Evolutionary conservation across 2,329 filamentous ascomycete species (phyloP).

Genomic region (Trichoderma hamatum): DNA sequence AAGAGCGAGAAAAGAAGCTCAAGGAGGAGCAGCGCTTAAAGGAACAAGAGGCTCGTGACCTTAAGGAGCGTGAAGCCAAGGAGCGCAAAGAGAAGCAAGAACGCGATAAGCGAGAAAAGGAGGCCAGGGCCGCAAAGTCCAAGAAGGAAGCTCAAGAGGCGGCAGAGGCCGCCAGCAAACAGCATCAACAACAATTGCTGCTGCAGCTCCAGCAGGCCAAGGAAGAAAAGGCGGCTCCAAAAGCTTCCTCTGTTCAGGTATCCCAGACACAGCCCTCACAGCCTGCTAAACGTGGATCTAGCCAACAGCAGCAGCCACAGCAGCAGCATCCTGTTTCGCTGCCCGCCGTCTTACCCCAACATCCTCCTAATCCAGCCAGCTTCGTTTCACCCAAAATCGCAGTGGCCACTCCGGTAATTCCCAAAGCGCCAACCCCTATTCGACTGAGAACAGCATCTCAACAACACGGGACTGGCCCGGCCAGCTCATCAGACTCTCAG

Average conservation of each 20-base stretch:
- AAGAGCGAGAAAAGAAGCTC: constrained; percentile 76
- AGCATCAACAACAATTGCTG: constrained; percentile 34
- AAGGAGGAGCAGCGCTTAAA: constrained; percentile 80
- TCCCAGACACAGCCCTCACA: constrained; percentile 30
- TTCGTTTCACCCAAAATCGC: constrained; percentile 79
- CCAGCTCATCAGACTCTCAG: constrained; percentile 71
- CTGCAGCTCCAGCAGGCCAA: constrained; percentile 59
- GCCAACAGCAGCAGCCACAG: background rate
- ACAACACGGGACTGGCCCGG: constrained; percentile 73
- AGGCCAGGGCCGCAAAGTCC: constrained; percentile 58
- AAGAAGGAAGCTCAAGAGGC: constrained; percentile 61
- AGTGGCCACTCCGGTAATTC: constrained; percentile 76
- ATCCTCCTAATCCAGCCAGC: constrained; percentile 58
- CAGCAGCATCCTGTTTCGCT: constrained; percentile 47
- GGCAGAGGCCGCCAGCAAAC: constrained; percentile 47
- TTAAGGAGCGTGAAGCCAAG: constrained; percentile 69
- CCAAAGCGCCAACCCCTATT: constrained; percentile 80
- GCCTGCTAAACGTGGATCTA: constrained; percentile 29
- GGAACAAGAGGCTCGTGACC: constrained; percentile 77
- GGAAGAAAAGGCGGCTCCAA: constrained; percentile 56
- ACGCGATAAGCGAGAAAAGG: constrained; percentile 64
- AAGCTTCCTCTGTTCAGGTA: constrained; percentile 46
- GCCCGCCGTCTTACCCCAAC: constrained; percentile 59
- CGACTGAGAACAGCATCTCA: constrained; percentile 78
- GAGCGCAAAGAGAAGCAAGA: constrained; percentile 64